Evolutionary conservation across 2,329 filamentous ascomycete genomes (phyloP), one percentile per base, ranked within the genome.

Genomic region (Cadophora sp.): DNA sequence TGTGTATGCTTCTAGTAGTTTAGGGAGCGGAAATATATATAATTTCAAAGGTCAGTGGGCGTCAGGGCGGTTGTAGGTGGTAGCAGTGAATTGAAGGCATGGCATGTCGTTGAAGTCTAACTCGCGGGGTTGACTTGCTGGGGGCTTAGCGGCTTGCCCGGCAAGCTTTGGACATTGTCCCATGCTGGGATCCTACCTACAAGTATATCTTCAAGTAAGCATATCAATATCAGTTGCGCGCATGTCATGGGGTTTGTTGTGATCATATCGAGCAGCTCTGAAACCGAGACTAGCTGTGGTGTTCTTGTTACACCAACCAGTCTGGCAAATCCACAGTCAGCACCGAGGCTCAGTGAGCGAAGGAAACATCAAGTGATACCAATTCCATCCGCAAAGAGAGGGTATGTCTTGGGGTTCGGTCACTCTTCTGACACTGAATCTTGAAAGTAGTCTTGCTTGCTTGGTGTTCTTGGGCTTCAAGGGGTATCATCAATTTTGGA

Each of bases 161-260:
- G 48, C 22, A 51, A 8, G 36, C 36, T 8, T 14, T 39, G 55
- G 11, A 24, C 20, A 24, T 16, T 5, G 11, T 20, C 4, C 53
- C 6, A n/a, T 6, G n/a, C 30, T 18, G 4, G 14, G 1, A 45
- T n/a, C 43, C 43, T 18, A 48, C 14, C 16, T n/a, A 9, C 45
- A 58, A 18, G n/a, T 41, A 58, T 41, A 58, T 58, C 33, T 41
- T 58, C 53, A 41, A 58, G 53, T 58, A 24, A 58, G 30, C 45
- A n/a, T 22, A 16, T 48, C 45, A 7, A 48, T 48, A 48, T 18
- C 45, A n/a, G 11, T 14, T n/a, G 20, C 20, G 20, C 2, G 18
- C 16, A 48, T 48, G 45, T n/a, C 20, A n/a, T 48, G 45, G 20
- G 20, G 27, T 6, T 20, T n/a, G 43, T 8, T 18, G 43, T 45